Evolutionary conservation across 2,329 filamentous ascomycete genomes (phyloP).

Genomic region (Dendrostoma leiphaemia): DNA sequence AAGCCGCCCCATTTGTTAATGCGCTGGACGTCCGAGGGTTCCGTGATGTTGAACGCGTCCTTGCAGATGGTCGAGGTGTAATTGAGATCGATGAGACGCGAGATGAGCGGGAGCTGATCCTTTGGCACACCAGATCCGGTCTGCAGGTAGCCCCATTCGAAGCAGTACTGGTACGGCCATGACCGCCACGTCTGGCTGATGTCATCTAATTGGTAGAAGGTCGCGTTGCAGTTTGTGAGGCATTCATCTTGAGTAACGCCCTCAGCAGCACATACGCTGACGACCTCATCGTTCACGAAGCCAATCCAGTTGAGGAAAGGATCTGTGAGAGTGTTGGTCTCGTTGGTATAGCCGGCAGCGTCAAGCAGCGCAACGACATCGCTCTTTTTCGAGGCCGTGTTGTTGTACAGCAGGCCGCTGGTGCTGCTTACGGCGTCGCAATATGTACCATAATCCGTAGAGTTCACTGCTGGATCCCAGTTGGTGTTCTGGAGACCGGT

Average conservation of each 20-base stretch:
- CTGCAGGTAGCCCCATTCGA: constrained; percentile 74
- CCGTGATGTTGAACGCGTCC: constrained; percentile 67
- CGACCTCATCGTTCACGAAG: constrained; percentile 32
- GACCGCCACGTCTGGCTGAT: constrained; percentile 40
- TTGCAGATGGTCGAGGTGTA: constrained; percentile 63
- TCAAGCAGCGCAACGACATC: constrained; percentile 38
- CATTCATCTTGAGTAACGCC: constrained; percentile 34
- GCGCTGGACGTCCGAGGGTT: constrained; percentile 57
- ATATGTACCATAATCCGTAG: constrained; percentile 42
- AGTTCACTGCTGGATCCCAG: constrained; percentile 50
- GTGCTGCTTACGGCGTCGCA: constrained; percentile 45
- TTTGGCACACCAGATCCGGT: constrained; percentile 69
- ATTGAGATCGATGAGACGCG: constrained; percentile 64
- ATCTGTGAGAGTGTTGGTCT: constrained; percentile 36
- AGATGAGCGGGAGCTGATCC: constrained; percentile 66
- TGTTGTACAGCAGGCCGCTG: constrained; percentile 39
- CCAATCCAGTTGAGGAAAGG: constrained; percentile 54
- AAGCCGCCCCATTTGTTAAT: constrained; percentile 79
- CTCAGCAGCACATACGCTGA: constrained; percentile 21
- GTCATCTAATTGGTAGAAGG: constrained; percentile 33
- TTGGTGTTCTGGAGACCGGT: constrained; percentile 45
- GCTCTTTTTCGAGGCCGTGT: constrained; percentile 32
- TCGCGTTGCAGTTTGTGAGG: constrained; percentile 33
- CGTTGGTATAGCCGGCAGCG: constrained; percentile 38
- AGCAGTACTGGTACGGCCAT: constrained; percentile 56